A percentile compares a stretch with the other conserved stretches of the same genome.
phyloP scores from a whole-genome alignment of 345 rosid genomes.

The Angophora floribunda region DNA sequence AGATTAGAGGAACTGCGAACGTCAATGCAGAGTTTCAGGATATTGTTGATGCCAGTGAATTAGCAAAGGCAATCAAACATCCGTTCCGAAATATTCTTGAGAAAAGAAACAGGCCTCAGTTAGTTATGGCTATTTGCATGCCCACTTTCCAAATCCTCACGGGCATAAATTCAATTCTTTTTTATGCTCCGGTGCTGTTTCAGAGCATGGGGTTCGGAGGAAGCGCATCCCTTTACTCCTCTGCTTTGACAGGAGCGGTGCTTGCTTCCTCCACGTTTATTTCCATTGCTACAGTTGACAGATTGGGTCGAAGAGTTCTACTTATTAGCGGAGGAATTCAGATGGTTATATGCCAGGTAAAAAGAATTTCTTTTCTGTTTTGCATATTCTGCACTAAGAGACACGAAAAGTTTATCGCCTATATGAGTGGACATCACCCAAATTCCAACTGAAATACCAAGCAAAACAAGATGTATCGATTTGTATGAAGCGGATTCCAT shows the following conservation, averaged over 20 bases:
- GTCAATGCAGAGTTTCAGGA: constrained; percentile 81
- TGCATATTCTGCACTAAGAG: background rate
- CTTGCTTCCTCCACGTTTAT: constrained; percentile 74
- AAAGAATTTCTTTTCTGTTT: background rate
- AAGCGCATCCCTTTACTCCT: constrained; percentile 75
- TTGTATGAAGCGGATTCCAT: background rate
- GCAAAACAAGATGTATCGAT: background rate
- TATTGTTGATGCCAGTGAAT: constrained; percentile 78
- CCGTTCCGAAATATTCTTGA: constrained; percentile 77
- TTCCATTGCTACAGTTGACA: constrained; percentile 71
- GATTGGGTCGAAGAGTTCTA: constrained; percentile 57
- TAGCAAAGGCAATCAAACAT: constrained; percentile 75
- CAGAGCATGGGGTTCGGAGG: constrained; percentile 84
- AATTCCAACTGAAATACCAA: background rate
- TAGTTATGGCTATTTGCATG: constrained; percentile 78
- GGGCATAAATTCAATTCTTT: constrained; percentile 87
- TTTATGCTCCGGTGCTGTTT: constrained; percentile 89
- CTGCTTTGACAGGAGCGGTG: constrained; percentile 95
- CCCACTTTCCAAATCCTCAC: constrained; percentile 87
- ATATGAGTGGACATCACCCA: background rate
- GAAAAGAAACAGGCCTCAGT: constrained; percentile 68
- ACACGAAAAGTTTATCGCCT: background rate
- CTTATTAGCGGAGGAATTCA: constrained; percentile 87
- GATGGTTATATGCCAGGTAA: constrained; percentile 80
- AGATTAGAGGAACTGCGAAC: constrained; percentile 61